A percentile compares a stretch with the other conserved stretches of the same genome.
Evolutionary conservation across 805 yeast species (phyloP).

Genomic region (Candida methanosorbosa): DNA sequence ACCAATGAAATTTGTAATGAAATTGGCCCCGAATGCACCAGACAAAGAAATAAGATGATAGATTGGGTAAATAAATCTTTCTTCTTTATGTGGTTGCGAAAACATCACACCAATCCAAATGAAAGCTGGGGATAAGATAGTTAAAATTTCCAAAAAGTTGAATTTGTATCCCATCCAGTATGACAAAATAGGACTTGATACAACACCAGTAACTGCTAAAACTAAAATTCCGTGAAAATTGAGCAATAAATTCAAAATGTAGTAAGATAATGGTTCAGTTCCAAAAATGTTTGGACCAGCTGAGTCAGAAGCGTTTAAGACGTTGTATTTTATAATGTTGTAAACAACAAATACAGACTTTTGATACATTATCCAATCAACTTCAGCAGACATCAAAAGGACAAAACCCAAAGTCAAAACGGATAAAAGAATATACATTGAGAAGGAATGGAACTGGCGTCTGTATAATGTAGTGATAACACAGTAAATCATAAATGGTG

Average conservation of each 20-base stretch:
- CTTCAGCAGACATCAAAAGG: slow-evolving; percentile 11
- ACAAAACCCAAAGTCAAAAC: slow-evolving; percentile 9
- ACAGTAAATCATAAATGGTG: slow-evolving; percentile 45
- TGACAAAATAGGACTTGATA: slow-evolving; percentile 23
- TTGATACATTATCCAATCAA: slow-evolving; percentile 59
- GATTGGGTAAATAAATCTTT: slow-evolving; percentile 79
- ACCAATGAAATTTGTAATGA: slow-evolving; percentile 8
- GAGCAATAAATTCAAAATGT: slow-evolving; percentile 55
- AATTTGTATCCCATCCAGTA: slow-evolving; percentile 8
- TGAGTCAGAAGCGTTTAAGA: slow-evolving; percentile 51
- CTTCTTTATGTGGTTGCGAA: slow-evolving; percentile 87
- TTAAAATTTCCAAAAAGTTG: slow-evolving; percentile 8
- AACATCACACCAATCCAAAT: slow-evolving; percentile 64
- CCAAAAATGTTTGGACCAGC: slow-evolving; percentile 92
- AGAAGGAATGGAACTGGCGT: slow-evolving; percentile 2
- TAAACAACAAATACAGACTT: slow-evolving; percentile 61
- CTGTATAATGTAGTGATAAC: slow-evolving; percentile 6
- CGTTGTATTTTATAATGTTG: slow-evolving; percentile 80
- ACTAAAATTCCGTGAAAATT: slow-evolving; percentile 59
- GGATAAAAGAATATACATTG: slow-evolving; percentile 10
- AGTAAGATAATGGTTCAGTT: slow-evolving; percentile 69
- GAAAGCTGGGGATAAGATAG: slow-evolving; percentile 39
- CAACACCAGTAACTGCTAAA: slow-evolving; percentile 31
- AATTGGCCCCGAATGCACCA: slow-evolving; percentile 42
- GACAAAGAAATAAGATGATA: slow-evolving; percentile 61